Evolutionary conservation across 2,329 filamentous ascomycete species (phyloP).

Genomic region (Blastomyces gilchristii): DNA sequence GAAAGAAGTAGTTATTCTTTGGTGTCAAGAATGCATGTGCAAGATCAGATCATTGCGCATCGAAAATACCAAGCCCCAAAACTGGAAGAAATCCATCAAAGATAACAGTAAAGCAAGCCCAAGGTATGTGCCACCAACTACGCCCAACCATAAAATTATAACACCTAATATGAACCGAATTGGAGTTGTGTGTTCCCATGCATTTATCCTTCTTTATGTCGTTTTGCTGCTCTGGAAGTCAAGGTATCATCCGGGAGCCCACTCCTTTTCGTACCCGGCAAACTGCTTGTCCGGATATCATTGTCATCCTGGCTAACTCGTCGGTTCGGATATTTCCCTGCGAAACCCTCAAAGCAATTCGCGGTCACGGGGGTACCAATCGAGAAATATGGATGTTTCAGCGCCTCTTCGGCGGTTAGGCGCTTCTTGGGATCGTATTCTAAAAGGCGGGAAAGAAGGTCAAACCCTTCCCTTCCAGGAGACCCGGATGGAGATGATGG

Average conservation of each 20-base stretch:
- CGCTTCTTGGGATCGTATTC: conserved; percentile 89
- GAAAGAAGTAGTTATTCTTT: background rate
- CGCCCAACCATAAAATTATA: background rate
- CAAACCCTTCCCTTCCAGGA: conserved; percentile 67
- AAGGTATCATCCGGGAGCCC: conserved; percentile 73
- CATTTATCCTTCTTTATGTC: conserved; percentile 37
- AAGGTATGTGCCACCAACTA: background rate
- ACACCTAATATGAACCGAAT: background rate
- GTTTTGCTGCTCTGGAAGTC: conserved; percentile 46
- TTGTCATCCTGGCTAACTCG: conserved; percentile 92
- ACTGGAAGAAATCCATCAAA: background rate
- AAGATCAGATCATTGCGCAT: background rate
- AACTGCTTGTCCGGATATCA: conserved; percentile 79
- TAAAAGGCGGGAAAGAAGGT: conserved; percentile 68
- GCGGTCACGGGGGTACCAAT: conserved; percentile 57
- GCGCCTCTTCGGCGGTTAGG: conserved; percentile 73
- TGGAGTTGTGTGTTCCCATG: background rate
- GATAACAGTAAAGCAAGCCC: background rate
- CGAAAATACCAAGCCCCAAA: background rate
- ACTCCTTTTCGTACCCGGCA: conserved; percentile 84
- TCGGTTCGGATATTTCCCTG: conserved; percentile 78
- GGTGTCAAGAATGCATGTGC: background rate
- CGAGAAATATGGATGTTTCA: conserved; percentile 84
- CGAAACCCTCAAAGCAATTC: conserved; percentile 85
- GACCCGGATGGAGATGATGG: conserved; percentile 41